A percentile compares a stretch with the other conserved stretches of the same genome.
Evolutionary conservation across 1,284 basidiomycete species (phyloP).

Genomic region (Cronartium ribicola): DNA sequence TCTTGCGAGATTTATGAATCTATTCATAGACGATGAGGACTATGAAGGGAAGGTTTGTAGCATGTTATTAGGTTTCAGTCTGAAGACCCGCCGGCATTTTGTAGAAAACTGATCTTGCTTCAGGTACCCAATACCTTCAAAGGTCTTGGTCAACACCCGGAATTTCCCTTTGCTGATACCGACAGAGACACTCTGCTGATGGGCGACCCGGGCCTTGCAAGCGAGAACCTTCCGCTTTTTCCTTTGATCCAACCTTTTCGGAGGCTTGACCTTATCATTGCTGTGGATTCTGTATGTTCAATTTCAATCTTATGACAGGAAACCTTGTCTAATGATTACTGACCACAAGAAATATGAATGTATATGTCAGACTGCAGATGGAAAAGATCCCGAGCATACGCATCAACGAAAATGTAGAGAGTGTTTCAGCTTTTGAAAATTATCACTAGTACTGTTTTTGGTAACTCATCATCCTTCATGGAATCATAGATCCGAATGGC

Average conservation of each 20-base stretch:
- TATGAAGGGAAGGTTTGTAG: slow-evolving; percentile 32
- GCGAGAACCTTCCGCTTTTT: slow-evolving; percentile 23
- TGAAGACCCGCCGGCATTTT: background rate
- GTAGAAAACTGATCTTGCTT: background rate
- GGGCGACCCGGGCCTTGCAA: slow-evolving; percentile 33
- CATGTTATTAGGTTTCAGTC: background rate
- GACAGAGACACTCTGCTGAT: slow-evolving; percentile 18
- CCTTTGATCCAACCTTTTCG: slow-evolving; percentile 33
- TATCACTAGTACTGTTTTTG: background rate
- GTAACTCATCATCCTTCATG: background rate
- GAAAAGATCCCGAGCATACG: background rate
- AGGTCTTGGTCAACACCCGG: slow-evolving; percentile 7
- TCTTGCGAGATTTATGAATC: background rate
- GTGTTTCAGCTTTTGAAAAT: background rate
- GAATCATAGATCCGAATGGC: slow-evolving; percentile 36
- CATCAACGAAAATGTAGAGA: background rate
- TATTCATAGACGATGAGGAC: slow-evolving; percentile 5
- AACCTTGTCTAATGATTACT: background rate
- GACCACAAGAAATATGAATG: background rate
- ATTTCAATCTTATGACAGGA: background rate
- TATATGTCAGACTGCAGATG: background rate
- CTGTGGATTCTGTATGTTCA: slow-evolving; percentile 29
- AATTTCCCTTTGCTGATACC: slow-evolving; percentile 17
- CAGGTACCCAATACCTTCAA: slow-evolving; percentile 40
- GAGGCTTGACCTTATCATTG: slow-evolving; percentile 34